Evolutionary conservation across 805 yeast genomes (phyloP).

Genomic region (Gaillardinia entomophila): DNA sequence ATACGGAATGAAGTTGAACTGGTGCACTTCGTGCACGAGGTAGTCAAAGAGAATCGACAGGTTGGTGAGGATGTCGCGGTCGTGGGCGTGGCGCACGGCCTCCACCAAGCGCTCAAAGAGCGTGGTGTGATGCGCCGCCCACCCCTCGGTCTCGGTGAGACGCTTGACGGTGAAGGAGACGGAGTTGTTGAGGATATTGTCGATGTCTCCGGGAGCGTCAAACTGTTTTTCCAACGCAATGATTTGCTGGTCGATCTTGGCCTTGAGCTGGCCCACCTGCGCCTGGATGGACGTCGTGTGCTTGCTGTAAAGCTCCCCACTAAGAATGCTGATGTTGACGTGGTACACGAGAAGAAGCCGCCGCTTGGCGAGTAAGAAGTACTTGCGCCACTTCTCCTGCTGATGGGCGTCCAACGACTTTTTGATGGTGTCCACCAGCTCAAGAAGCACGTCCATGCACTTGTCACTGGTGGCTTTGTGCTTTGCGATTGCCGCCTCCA

Average conservation of each 20-base stretch:
- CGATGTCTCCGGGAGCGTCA: constrained; percentile 45
- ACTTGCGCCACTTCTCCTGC: constrained; percentile 40
- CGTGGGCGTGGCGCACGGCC: constrained; percentile 42
- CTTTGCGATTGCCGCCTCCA: constrained; percentile 32
- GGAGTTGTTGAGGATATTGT: constrained; percentile 43
- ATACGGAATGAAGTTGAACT: constrained; percentile 6
- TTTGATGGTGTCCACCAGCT: constrained; percentile 37
- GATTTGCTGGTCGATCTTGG: constrained; percentile 40
- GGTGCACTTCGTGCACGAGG: constrained; percentile 21
- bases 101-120: constrained; percentile 36
- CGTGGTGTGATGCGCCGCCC: constrained; percentile 44
- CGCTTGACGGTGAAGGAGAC: constrained; percentile 40
- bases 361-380: constrained; percentile 41
- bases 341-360: constrained; percentile 21
- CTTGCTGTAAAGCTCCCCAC: background rate
- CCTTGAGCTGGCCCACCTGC: constrained; percentile 16
- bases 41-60: constrained; percentile 54
- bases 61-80: constrained; percentile 49
- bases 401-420: constrained; percentile 36
- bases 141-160: constrained; percentile 48
- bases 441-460: constrained; percentile 34
- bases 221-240: constrained; percentile 46
- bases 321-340: constrained; percentile 3
- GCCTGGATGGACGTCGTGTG: background rate
- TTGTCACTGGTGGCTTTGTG: constrained; percentile 30